Evolutionary conservation across 164 flowering plant species (phyloP).

Genomic region (Echeveria elegans): DNA sequence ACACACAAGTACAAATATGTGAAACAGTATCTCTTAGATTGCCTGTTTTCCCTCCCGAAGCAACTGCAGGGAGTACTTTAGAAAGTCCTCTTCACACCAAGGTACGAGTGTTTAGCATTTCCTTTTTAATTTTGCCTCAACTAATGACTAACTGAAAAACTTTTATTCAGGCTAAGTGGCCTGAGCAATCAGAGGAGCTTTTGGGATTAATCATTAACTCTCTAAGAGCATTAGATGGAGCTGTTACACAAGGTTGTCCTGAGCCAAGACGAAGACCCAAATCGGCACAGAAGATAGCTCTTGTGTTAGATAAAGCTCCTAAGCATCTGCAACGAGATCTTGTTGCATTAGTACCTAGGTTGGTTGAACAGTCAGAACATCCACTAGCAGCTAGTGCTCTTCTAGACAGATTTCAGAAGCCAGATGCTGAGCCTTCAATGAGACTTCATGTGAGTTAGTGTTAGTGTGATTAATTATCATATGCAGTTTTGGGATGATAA

Average conservation of each 20-base stretch:
- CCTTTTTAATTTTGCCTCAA: not conserved
- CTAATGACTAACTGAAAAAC: slow-evolving; percentile 8
- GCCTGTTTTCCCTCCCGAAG: slow-evolving; percentile 63
- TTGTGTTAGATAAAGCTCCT: slow-evolving; percentile 96
- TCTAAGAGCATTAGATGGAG: slow-evolving; percentile 86
- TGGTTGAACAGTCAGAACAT: slow-evolving; percentile 98
- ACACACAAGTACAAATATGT: slow-evolving; percentile 20
- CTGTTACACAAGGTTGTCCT: slow-evolving; percentile 90
- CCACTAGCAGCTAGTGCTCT: slow-evolving; percentile 88
- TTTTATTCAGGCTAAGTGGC: slow-evolving; percentile 64
- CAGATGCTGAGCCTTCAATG: slow-evolving; percentile 76
- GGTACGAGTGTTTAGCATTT: slow-evolving; percentile 32
- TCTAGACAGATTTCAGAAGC: slow-evolving; percentile 75
- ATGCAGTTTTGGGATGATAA: not conserved
- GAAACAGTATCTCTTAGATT: slow-evolving; percentile 46
- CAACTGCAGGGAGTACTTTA: slow-evolving; percentile 48
- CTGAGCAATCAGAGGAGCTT: slow-evolving; percentile 98
- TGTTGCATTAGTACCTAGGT: slow-evolving; percentile 82
- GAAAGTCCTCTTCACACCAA: slow-evolving; percentile 57
- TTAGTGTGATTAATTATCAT: not conserved
- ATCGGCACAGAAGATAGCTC: slow-evolving; percentile 89
- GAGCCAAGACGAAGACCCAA: slow-evolving; percentile 89
- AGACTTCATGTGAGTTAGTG: slow-evolving; percentile 63
- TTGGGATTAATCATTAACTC: slow-evolving; percentile 95
- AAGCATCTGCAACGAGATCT: slow-evolving; percentile 88